phyloP scores from a whole-genome alignment of 768 basidiomycete species.

The Tephrocybe sp. region DNA sequence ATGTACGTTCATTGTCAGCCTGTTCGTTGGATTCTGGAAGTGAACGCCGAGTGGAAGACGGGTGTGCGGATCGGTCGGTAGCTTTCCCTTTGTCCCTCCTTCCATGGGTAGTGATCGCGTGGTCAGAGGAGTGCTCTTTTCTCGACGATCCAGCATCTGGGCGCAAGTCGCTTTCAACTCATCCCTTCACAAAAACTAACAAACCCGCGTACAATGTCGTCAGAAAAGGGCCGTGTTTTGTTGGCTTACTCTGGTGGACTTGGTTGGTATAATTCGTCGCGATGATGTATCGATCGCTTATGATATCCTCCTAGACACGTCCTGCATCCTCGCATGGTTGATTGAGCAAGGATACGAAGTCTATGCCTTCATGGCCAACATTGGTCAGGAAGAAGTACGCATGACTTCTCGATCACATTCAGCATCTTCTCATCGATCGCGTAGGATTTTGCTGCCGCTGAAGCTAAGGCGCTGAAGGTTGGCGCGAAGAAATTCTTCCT shows the following conservation, averaged over 20 bases:
- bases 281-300: slow-evolving; percentile 16
- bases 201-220: slow-evolving; percentile 36
- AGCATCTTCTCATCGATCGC: not conserved
- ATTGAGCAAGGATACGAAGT: slow-evolving; percentile 98
- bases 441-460: slow-evolving; percentile 92
- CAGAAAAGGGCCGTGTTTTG: slow-evolving; percentile 78
- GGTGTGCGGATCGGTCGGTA: slow-evolving; percentile 9
- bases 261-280: slow-evolving; percentile 57
- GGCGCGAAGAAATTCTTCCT: slow-evolving; percentile 97
- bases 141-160: not conserved
- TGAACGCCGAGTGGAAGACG: slow-evolving; percentile 13
- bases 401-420: not conserved
- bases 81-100: slow-evolving; percentile 23
- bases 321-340: slow-evolving; percentile 98
- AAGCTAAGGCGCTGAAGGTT: slow-evolving; percentile 82
- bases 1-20: slow-evolving; percentile 7
- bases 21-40: slow-evolving; percentile 2
- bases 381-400: slow-evolving; percentile 84
- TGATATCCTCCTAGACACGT: slow-evolving; percentile 69
- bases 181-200: not conserved
- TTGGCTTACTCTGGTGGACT: slow-evolving; percentile 98
- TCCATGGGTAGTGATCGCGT: slow-evolving; percentile 3
- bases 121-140: slow-evolving; percentile 2
- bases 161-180: not conserved
- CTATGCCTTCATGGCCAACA: slow-evolving; percentile 94